phyloP scores from a whole-genome alignment of 2,329 filamentous ascomycete genomes.

The Ceratocystis diversiconidia region DNA sequence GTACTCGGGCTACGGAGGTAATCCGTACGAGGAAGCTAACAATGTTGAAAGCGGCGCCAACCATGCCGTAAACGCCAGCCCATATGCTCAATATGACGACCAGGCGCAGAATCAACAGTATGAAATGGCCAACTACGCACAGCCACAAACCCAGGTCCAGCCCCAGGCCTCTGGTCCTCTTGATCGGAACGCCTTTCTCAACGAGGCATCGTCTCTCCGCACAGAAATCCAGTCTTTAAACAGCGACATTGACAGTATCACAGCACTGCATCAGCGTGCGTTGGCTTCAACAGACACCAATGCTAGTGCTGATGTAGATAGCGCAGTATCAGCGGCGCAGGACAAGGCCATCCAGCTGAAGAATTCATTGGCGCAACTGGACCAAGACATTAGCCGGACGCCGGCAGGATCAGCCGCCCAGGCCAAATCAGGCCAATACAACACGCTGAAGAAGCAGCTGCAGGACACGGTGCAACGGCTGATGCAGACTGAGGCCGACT shows the following conservation, averaged over 20 bases:
- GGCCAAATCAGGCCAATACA: conserved; percentile 56
- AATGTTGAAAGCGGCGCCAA: conserved; percentile 27
- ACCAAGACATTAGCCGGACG: conserved; percentile 41
- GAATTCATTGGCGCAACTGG: conserved; percentile 63
- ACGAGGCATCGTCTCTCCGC: conserved; percentile 52
- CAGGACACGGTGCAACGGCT: conserved; percentile 57
- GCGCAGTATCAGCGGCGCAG: conserved; percentile 55
- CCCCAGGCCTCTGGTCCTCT: conserved; percentile 27
- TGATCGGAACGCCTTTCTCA: conserved; percentile 52
- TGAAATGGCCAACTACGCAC: conserved; percentile 41
- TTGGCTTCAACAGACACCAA: conserved; percentile 49
- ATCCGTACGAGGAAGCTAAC: conserved; percentile 47
- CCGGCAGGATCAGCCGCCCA: conserved; percentile 37
- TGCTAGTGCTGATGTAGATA: conserved; percentile 44
- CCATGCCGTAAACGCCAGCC: background rate
- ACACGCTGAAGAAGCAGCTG: conserved; percentile 57
- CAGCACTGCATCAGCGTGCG: conserved; percentile 55
- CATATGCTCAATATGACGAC: conserved; percentile 19
- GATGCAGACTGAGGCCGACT: conserved; percentile 55
- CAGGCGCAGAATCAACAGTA: conserved; percentile 25
- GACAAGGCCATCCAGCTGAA: conserved; percentile 61
- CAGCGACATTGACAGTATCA: conserved; percentile 53
- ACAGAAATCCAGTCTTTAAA: conserved; percentile 53
- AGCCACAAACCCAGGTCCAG: conserved; percentile 21
- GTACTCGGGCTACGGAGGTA: conserved; percentile 47